Percentiles rank a stretch among this genome's conserved stretches.
Evolutionary conservation across 2,329 filamentous ascomycete genomes (phyloP).

Genomic region (Venturia effusa): DNA sequence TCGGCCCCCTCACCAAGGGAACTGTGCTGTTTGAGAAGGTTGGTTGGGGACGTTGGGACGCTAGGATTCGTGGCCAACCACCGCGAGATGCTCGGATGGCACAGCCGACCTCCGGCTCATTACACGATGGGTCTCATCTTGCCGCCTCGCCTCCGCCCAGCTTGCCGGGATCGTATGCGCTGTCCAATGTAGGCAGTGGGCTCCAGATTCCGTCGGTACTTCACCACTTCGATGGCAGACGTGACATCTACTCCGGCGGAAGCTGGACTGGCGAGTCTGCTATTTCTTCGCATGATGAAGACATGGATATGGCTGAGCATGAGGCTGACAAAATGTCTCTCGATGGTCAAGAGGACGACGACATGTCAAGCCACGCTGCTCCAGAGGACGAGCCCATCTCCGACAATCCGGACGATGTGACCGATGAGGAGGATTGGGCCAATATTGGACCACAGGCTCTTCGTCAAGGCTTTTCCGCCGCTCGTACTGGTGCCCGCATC

Average conservation of each 20-base stretch:
- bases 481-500: slow-evolving; percentile 15
- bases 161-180: slow-evolving; percentile 33
- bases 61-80: slow-evolving; percentile 58
- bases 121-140: slow-evolving; percentile 22
- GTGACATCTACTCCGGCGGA: slow-evolving; percentile 38
- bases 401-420: slow-evolving; percentile 69
- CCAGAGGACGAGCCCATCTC: slow-evolving; percentile 51
- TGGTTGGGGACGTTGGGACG: slow-evolving; percentile 95
- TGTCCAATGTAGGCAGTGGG: slow-evolving; percentile 29
- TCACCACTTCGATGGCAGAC: slow-evolving; percentile 13
- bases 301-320: slow-evolving; percentile 63
- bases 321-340: slow-evolving; percentile 95
- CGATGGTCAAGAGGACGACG: slow-evolving; percentile 53
- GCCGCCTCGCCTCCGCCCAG: slow-evolving; percentile 40
- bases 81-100: slow-evolving; percentile 26
- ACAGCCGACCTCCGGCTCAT: slow-evolving; percentile 13
- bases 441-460: slow-evolving; percentile 78
- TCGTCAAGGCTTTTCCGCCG: slow-evolving; percentile 37
- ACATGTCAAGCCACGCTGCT: slow-evolving; percentile 65
- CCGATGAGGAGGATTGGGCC: slow-evolving; percentile 94
- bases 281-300: slow-evolving; percentile 58
- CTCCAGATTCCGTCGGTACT: slow-evolving; percentile 34
- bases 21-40: slow-evolving; percentile 88
- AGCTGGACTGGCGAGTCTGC: slow-evolving; percentile 61
- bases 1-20: slow-evolving; percentile 48